These are phyloP conservation scores for Rhodomyrtus tomentosa DNA, from an alignment of 345 rosid species.

Conservation along the genomic window DNA sequence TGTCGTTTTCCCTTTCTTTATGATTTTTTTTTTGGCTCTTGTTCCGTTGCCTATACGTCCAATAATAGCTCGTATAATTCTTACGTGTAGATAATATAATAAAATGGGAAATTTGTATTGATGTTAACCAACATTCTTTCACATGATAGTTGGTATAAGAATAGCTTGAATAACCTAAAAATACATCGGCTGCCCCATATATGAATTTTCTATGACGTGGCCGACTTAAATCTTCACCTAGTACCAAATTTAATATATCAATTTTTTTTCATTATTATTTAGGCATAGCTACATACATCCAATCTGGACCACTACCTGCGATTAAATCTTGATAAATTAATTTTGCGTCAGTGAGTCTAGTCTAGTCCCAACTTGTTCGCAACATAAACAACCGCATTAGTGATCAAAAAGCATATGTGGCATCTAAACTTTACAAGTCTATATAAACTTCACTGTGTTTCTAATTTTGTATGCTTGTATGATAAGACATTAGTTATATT, in stretches of 20 bases:
- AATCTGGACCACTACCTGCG: background rate
- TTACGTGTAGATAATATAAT: too few species aligned
- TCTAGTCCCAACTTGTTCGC: background rate
- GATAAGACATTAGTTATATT: background rate
- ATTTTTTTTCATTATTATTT: too few species aligned
- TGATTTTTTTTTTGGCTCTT: too few species aligned
- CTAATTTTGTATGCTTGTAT: background rate
- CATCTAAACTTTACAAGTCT: background rate
- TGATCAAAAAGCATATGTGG: rapidly evolving
- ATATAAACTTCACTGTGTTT: background rate
- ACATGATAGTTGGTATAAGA: background rate
- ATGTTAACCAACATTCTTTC: background rate
- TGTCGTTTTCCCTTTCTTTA: too few species aligned
- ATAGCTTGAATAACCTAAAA: too few species aligned
- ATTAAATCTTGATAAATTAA: background rate
- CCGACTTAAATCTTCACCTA: background rate
- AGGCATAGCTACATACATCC: background rate
- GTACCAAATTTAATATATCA: background rate
- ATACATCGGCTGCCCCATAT: background rate
- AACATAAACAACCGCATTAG: background rate
- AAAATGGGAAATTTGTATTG: too few species aligned
- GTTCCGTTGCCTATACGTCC: too few species aligned
- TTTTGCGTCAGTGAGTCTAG: background rate
- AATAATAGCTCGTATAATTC: too few species aligned
- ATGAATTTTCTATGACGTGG: background rate